Conservation (phyloP, 2,329 filamentous ascomycete species). For the Calonectria pteridis region DNA sequence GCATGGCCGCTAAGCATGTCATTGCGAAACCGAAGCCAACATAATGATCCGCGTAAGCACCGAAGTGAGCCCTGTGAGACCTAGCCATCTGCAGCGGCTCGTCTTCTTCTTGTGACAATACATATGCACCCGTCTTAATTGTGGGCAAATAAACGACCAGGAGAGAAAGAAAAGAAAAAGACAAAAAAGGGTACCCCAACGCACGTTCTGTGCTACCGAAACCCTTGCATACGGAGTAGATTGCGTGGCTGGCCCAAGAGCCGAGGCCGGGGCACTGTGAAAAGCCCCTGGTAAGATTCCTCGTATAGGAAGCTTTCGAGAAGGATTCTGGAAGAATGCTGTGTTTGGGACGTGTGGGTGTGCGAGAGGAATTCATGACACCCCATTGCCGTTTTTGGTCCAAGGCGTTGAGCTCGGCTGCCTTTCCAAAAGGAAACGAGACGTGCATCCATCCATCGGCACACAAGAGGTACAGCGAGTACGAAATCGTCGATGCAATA, state of each 20-base stretch:
- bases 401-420: conserved; percentile 4
- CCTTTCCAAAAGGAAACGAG: conserved; percentile 12
- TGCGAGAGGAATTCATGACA: not conserved
- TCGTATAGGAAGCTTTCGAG: conserved; percentile 38
- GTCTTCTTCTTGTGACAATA: not conserved
- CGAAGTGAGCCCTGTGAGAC: conserved; percentile 37
- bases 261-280: conserved; percentile 24
- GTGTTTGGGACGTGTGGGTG: conserved; percentile 23
- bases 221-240: conserved; percentile 23
- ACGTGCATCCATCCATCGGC: conserved; percentile 14
- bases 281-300: conserved; percentile 24
- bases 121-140: not conserved
- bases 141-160: not conserved
- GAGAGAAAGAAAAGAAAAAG: too few relatives aligned
- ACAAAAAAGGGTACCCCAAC: not conserved
- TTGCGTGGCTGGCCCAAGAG: conserved; percentile 25
- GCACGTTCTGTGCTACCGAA: not conserved
- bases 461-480: not conserved
- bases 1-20: conserved; percentile 23
- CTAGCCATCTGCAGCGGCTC: not conserved
- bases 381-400: not conserved
- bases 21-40: conserved; percentile 28
- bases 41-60: conserved; percentile 42
- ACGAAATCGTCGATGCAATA: not conserved
- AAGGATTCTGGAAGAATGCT: conserved; percentile 42